Percentiles rank a stretch among this genome's conserved stretches.
Evolutionary conservation across 2,329 filamentous ascomycete genomes (phyloP).

Genomic region (Myriosclerotinia curreyana): DNA sequence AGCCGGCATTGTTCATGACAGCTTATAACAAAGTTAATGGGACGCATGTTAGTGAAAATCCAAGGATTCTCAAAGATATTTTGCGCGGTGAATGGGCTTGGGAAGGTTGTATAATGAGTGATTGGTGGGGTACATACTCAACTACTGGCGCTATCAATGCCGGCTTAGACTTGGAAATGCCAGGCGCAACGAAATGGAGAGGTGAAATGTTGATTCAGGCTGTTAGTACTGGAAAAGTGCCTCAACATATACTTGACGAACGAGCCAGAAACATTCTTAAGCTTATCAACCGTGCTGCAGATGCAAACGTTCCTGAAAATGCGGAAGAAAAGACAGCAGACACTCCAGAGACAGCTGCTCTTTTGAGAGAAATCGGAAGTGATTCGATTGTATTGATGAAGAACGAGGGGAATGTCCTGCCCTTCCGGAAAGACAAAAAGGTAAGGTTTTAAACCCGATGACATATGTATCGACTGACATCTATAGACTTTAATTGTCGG

Average conservation of each 20-base stretch:
- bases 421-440: constrained; percentile 44
- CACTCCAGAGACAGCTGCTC: constrained; percentile 39
- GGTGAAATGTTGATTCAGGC: constrained; percentile 29
- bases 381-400: constrained; percentile 63
- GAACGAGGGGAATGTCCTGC: constrained; percentile 56
- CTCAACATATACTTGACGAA: constrained; percentile 30
- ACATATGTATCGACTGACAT: constrained; percentile 37
- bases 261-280: constrained; percentile 30
- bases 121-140: constrained; percentile 48
- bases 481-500: constrained; percentile 51
- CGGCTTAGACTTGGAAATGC: constrained; percentile 44
- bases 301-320: constrained; percentile 32
- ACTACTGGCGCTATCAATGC: constrained; percentile 35
- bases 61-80: constrained; percentile 49
- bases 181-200: constrained; percentile 36
- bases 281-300: constrained; percentile 41
- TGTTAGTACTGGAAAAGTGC: constrained; percentile 28
- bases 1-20: constrained; percentile 56
- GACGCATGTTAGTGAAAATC: constrained; percentile 53
- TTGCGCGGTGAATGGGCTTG: constrained; percentile 57
- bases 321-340: constrained; percentile 34
- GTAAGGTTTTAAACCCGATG: constrained; percentile 53
- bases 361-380: constrained; percentile 56
- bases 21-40: constrained; percentile 59
- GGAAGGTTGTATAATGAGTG: constrained; percentile 56